phyloP scores from a whole-genome alignment of 2,329 filamentous ascomycete species.

The Colletotrichum incanum region DNA sequence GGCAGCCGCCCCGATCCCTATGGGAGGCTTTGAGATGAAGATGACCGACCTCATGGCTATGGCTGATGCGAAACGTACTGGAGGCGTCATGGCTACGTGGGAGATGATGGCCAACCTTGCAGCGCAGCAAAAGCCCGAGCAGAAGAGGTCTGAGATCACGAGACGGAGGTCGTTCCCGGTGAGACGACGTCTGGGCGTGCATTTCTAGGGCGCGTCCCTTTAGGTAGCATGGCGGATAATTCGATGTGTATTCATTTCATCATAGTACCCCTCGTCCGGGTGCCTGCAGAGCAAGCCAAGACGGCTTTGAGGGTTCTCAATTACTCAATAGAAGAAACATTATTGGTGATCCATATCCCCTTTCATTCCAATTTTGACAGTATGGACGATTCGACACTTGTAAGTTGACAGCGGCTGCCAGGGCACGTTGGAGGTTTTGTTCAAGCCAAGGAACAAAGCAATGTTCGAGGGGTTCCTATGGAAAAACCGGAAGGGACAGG shows the following conservation, averaged over 20 bases:
- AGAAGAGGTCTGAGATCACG: conserved; percentile 25
- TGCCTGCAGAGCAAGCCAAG: conserved; percentile 23
- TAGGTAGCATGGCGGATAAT: conserved; percentile 39
- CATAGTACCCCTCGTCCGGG: conserved; percentile 32
- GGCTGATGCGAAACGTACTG: conserved; percentile 30
- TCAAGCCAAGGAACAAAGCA: background rate
- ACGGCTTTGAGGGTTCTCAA: conserved; percentile 6
- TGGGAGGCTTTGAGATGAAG: conserved; percentile 36
- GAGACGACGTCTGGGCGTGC: conserved; percentile 30
- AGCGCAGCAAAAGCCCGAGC: conserved; percentile 28
- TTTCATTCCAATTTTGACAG: too few species aligned
- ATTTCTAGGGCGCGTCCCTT: conserved; percentile 27
- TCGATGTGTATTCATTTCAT: conserved; percentile 36
- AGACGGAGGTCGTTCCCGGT: conserved; percentile 21
- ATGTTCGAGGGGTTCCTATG: background rate
- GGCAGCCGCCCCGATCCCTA: background rate
- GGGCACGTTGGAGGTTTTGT: background rate
- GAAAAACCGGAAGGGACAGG: background rate
- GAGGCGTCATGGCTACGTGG: conserved; percentile 34
- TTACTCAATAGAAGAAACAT: conserved; percentile 27
- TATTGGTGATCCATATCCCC: background rate
- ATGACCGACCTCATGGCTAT: conserved; percentile 38
- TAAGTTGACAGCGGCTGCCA: background rate
- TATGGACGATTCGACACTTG: too few species aligned
- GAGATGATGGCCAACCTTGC: conserved; percentile 35